Evolutionary conservation across 2,329 filamentous ascomycete genomes (phyloP), one percentile per base, ranked within the genome.

Genomic region (Clonostachys rhizophaga): DNA sequence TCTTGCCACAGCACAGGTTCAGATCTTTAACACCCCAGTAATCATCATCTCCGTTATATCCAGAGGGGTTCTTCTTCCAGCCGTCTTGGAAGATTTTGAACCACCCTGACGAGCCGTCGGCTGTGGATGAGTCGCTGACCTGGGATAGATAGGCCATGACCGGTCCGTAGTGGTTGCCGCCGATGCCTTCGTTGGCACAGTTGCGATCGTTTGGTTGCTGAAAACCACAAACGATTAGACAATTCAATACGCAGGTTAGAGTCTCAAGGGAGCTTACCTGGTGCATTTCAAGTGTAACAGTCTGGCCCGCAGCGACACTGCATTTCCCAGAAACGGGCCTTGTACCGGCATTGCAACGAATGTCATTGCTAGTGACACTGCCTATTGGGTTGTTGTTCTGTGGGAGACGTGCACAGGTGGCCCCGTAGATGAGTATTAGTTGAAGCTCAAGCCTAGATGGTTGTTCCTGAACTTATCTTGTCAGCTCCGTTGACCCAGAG

Each of bases 221-320:
- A 30, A 30, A 9, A 9, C 14, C 17, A 12, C 5, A n/a, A 18
- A 12, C 6, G 8, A 10, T 30, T 30, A 30, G 10, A 34, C 34
- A 12, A 12, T 14, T 3, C 17, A 11, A 39, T 34, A 13, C 2
- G 14, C 11, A 24, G 36, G 16, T 5, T 30, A 30, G 4, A 30
- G 5, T 30, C 24, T 9, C 2, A 7, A 3, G 24, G 24, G 9
- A 30, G 30, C 53, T 10, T 51, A 67, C 65, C 55, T 74, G 70
- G 61, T 82, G 78, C 74, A 82, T 81, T 60, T 81, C 78, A 7
- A 79, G 66, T 0, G 76, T 79, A 12, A 81, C 69, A 1, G 65
- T 74, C 5, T 63, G 61, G 4, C 76, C 75, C 3, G 74, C 73
- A 33, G 61, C 60, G 34, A 76, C 72, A n/a, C 64, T 56, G 55